Base-by-base conservation (phyloP, 1,139 yeast genomes). In the Yamadazyma pseudoaaseri region DNA sequence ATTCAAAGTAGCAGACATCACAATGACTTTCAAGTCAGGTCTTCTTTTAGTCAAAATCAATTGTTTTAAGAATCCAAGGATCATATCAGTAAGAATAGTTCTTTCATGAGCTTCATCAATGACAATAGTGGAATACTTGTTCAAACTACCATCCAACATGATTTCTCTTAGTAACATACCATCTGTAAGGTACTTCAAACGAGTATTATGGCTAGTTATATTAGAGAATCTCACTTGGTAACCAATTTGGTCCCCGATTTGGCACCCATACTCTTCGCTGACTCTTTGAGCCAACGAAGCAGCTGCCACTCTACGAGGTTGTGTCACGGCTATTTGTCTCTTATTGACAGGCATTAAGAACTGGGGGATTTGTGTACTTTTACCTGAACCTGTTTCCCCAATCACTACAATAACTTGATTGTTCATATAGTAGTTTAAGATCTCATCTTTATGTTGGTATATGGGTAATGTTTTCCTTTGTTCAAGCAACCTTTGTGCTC, bases 301-400 rank as follows among this genome's bases (percentile, higher is more conserved):
- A 2, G 98, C 98, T 1, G 98, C 98, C 22, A 92, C 98, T 54
- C 98, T 76, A 62, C 98, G 81, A 2, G 98, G 98, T 61, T 92
- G 98, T 0, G 98, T 92, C 6, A 92, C 90, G 0, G 95, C 97
- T 12, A 92, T 81, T 20, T 75, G 69, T 39, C 76, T 78, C 20
- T 62, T 58, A 39, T 65, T 68, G 22, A 58, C 49, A 0, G 73
- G 71, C 63, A 82, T 70, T 23, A 92, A 59, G 50, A 92, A 87
- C 52, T 92, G 98, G 0, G 98, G 98, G 17, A 92, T 86, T 60
- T 92, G 98, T 0, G 98, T 92, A 3, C 98, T 92, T 56, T 92
- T 92, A 65, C 98, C 98, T 6, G 96, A 87, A 58, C 98, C 98
- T 0, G 98, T 92, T 48, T 92, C 97, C 58, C 98, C 98, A 52